Base-by-base conservation (phyloP, 1,139 yeast species). In the Taiozyma sp. region DNA sequence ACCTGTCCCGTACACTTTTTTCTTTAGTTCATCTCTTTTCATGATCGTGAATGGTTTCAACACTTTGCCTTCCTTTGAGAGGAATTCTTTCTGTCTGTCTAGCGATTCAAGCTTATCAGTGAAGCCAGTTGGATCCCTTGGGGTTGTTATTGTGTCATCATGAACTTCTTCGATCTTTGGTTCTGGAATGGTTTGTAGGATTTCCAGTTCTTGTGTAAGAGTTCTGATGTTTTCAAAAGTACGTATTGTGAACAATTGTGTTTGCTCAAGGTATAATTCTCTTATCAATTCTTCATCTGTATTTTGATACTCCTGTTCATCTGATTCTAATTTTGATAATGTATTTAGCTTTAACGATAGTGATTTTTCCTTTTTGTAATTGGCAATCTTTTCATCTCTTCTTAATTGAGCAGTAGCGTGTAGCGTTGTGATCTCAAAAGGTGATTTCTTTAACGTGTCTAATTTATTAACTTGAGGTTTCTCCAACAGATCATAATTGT, bases 1-100 rank as follows among this genome's bases (percentile, higher is more conserved):
- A 0, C 98, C 99, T 2, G 96, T 89, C 1, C 98, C 97, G 63
- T 81, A 83, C 0, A 92, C 97, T 59, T 83, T 81, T 28, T 74
- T 71, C 52, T 77, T 74, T 24, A 89, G 61, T 45, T 83, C 80
- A 28, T 83, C 79, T 50, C 87, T 75, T 7, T 83, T 73, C 8
- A 90, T 81, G 32, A 93, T 78, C 0, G 95, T 88, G 67, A 93
- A 93, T 8, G 97, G 98, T 57, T 87, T 80, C 42, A 89, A 69
- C 2, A 91, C 85, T 65, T 84, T 87, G 4, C 97, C 97, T 48
- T 80, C 80, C 57, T 79, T 79, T 1, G 86, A 79, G 6, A 87
- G 57, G 38, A 86, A 67, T 1, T 67, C 70, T 30, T 69, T 46
- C 4, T 43, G 67, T 44, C 69, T 66, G 27, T 36, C 40, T 4